Percentiles rank a stretch among this genome's conserved stretches.
These are phyloP conservation scores for Ascochyta rabiei DNA, from an alignment of 2,329 filamentous ascomycete genomes.

Conservation along the genomic window DNA sequence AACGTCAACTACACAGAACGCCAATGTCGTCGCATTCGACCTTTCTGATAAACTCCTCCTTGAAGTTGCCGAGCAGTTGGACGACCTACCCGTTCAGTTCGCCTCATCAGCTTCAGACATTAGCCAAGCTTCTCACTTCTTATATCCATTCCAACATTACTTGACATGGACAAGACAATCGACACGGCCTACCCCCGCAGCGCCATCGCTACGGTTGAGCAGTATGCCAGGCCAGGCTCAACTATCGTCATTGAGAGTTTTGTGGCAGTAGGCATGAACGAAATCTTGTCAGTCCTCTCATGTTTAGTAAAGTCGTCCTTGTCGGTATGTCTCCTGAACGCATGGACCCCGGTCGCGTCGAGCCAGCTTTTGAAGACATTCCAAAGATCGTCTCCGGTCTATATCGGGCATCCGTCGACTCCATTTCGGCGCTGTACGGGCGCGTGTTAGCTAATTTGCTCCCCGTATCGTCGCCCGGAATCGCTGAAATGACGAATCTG, in stretches of 20 bases:
- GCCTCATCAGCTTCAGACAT: constrained; percentile 45
- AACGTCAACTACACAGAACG: too few species aligned
- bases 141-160: constrained; percentile 60
- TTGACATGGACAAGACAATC: constrained; percentile 55
- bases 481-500: constrained; percentile 64
- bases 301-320: constrained; percentile 21
- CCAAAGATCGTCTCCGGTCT: constrained; percentile 62
- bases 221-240: constrained; percentile 52
- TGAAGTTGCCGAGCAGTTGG: not conserved
- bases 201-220: constrained; percentile 52
- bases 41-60: not conserved
- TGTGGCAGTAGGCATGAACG: constrained; percentile 63
- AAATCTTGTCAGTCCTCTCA: constrained; percentile 56
- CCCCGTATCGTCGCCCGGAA: constrained; percentile 59
- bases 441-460: constrained; percentile 56
- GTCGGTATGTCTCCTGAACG: constrained; percentile 49
- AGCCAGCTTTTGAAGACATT: constrained; percentile 49
- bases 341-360: constrained; percentile 58
- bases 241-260: constrained; percentile 61
- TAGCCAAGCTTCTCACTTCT: constrained; percentile 56
- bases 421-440: constrained; percentile 55
- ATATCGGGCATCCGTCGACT: constrained; percentile 52
- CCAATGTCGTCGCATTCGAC: constrained; percentile 50
- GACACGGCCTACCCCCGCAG: constrained; percentile 56
- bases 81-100: not conserved